These are phyloP conservation scores for Phytophthora kernoviae DNA, from an alignment of 352 stramenopile species.

Conservation along the genomic window DNA sequence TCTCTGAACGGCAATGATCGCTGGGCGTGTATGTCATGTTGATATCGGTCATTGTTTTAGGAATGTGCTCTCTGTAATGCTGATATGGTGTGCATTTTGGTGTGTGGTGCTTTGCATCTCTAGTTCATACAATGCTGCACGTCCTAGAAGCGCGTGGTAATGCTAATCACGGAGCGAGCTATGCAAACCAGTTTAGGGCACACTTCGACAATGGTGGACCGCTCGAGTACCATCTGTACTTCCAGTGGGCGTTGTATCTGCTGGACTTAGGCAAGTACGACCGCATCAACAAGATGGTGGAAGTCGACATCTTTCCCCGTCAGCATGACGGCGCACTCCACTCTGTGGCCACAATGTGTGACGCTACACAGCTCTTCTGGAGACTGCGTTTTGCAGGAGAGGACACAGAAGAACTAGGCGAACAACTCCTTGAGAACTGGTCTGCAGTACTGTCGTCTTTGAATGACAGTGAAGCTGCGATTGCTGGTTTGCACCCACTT, in stretches of 20 bases:
- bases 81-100: slow-evolving; percentile 3
- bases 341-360: slow-evolving; percentile 59
- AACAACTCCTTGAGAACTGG: slow-evolving; percentile 70
- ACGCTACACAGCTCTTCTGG: slow-evolving; percentile 87
- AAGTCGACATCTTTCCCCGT: slow-evolving; percentile 69
- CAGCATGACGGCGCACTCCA: slow-evolving; percentile 45
- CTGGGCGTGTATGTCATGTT: slow-evolving; percentile 73
- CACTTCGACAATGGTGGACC: slow-evolving; percentile 78
- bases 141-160: slow-evolving; percentile 80
- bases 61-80: no score
- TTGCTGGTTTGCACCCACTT: slow-evolving; percentile 49
- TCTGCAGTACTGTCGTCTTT: slow-evolving; percentile 31
- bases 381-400: slow-evolving; percentile 79
- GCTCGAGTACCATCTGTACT: slow-evolving; percentile 76
- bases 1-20: slow-evolving; percentile 87
- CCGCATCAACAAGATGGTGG: slow-evolving; percentile 81
- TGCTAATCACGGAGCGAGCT: slow-evolving; percentile 84
- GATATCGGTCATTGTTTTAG: neutral
- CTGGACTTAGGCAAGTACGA: slow-evolving; percentile 84
- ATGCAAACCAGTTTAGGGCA: slow-evolving; percentile 81
- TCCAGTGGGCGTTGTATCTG: slow-evolving; percentile 84
- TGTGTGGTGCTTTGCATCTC: slow-evolving; percentile 1
- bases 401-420: slow-evolving; percentile 52
- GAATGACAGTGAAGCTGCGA: slow-evolving; percentile 14
- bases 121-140: slow-evolving; percentile 84